Percentiles rank a stretch among this genome's conserved stretches.
These are phyloP conservation scores for Podospora bellae-mahoneyi DNA, from an alignment of 495 filamentous ascomycete species.

Conservation along the genomic window DNA sequence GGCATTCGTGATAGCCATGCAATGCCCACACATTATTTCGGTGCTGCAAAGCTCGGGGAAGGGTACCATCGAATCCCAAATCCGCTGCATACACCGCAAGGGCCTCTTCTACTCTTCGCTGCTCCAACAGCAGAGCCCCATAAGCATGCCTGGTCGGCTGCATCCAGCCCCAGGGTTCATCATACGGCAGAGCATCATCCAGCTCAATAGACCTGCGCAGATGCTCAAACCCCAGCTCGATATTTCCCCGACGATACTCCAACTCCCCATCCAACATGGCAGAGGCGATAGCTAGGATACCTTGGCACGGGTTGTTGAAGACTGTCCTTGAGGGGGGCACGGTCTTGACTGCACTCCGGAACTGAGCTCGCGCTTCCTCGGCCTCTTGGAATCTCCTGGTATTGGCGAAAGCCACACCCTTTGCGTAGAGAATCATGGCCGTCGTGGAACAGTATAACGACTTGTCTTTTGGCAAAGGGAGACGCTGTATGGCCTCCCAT, in stretches of 20 bases:
- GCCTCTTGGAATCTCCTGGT: constrained; percentile 48
- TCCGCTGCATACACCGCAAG: constrained; percentile 57
- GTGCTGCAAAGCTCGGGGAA: constrained; percentile 58
- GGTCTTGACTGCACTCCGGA: constrained; percentile 41
- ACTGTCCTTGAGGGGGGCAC: constrained; percentile 55
- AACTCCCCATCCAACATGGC: constrained; percentile 70
- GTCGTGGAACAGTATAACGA: constrained; percentile 60
- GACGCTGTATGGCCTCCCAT: constrained; percentile 56
- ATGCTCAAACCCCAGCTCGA: constrained; percentile 52
- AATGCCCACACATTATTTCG: constrained; percentile 67
- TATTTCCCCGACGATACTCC: constrained; percentile 57
- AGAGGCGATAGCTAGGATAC: constrained; percentile 56
- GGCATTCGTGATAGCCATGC: constrained; percentile 63
- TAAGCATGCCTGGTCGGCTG: constrained; percentile 63
- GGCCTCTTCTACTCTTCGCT: constrained; percentile 55
- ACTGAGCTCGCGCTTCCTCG: constrained; percentile 41
- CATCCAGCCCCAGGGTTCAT: constrained; percentile 73
- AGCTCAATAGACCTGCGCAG: constrained; percentile 51
- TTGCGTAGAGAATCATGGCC: constrained; percentile 63
- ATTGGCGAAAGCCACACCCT: constrained; percentile 60
- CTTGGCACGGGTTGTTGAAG: constrained; percentile 61
- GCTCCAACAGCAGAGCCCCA: constrained; percentile 61
- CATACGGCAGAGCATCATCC: constrained; percentile 58
- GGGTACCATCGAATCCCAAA: constrained; percentile 53
- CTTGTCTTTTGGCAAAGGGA: constrained; percentile 49